Evolutionary conservation across 176 grass and related monocot genomes (phyloP).

Genomic region (bread wheat (Triticum aestivum)): DNA sequence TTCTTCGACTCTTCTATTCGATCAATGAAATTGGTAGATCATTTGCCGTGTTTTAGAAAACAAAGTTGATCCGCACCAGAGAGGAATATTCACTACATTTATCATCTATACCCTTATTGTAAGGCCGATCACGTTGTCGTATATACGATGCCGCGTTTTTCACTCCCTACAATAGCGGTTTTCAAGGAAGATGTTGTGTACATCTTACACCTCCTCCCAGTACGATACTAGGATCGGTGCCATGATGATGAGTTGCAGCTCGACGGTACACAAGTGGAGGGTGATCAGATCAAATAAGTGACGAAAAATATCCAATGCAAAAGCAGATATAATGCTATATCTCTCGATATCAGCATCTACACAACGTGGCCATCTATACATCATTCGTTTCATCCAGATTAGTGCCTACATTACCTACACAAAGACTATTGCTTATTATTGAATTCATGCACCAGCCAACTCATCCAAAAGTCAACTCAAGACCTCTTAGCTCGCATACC

Average conservation of each 20-base stretch:
- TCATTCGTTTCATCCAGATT: background rate
- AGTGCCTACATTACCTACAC: background rate
- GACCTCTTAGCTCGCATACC: no score
- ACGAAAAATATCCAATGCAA: constrained; percentile 13
- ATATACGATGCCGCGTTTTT: background rate
- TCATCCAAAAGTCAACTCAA: no score
- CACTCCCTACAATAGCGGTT: background rate
- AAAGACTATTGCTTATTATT: background rate
- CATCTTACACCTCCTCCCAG: background rate
- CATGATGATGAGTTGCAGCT: background rate
- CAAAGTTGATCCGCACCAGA: background rate
- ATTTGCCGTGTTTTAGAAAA: background rate
- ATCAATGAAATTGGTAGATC: no score
- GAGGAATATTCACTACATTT: background rate
- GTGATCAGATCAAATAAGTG: background rate
- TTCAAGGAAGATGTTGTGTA: background rate
- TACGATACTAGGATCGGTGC: background rate
- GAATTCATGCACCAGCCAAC: no score
- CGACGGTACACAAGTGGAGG: background rate
- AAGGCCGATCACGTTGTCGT: background rate
- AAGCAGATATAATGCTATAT: constrained; percentile 9
- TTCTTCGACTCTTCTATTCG: no score
- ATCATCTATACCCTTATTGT: background rate
- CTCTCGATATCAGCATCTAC: constrained; percentile 30
- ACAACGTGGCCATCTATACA: background rate